Conservation (phyloP, 2,329 filamentous ascomycete species). For the Emergomyces orientalis region DNA sequence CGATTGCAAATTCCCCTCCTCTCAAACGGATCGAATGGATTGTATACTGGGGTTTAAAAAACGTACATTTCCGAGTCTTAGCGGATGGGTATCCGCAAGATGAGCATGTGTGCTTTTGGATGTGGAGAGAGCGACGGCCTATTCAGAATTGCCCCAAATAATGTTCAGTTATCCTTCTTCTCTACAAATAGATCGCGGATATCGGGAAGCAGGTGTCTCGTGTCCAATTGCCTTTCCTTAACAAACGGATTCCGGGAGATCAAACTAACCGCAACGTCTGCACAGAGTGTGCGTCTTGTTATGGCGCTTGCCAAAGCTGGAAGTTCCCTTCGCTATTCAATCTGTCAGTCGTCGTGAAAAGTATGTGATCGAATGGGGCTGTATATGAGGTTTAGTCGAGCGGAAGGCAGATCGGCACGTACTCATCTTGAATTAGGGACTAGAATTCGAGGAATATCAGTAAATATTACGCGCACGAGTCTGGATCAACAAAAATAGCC, state of each 20-base stretch:
- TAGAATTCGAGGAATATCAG: constrained; percentile 23
- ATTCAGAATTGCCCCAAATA: constrained; percentile 16
- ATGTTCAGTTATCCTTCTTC: constrained; percentile 12
- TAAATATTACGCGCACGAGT: constrained; percentile 11
- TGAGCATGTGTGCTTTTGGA: constrained; percentile 98
- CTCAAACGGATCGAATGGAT: constrained; percentile 1
- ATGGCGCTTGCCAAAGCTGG: constrained; percentile 71
- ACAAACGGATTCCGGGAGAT: constrained; percentile 15
- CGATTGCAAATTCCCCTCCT: background rate
- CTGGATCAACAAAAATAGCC: constrained; percentile 6
- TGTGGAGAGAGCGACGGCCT: constrained; percentile 96
- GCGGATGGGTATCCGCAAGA: constrained; percentile 94
- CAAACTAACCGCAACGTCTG: constrained; percentile 87
- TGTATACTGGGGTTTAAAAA: constrained; percentile 8
- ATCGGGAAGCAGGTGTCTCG: background rate
- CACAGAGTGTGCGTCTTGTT: constrained; percentile 98
- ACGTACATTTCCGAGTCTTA: constrained; percentile 96
- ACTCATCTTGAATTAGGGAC: constrained; percentile 51
- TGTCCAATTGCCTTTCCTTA: constrained; percentile 5
- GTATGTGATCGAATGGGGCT: constrained; percentile 12
- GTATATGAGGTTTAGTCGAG: constrained; percentile 14
- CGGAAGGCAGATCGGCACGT: constrained; percentile 32
- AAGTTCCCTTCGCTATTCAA: constrained; percentile 59
- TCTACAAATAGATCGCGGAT: background rate
- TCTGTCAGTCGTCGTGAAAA: constrained; percentile 36